phyloP scores from a whole-genome alignment of 2,329 filamentous ascomycete species.

The Microcyclospora pomicola region DNA sequence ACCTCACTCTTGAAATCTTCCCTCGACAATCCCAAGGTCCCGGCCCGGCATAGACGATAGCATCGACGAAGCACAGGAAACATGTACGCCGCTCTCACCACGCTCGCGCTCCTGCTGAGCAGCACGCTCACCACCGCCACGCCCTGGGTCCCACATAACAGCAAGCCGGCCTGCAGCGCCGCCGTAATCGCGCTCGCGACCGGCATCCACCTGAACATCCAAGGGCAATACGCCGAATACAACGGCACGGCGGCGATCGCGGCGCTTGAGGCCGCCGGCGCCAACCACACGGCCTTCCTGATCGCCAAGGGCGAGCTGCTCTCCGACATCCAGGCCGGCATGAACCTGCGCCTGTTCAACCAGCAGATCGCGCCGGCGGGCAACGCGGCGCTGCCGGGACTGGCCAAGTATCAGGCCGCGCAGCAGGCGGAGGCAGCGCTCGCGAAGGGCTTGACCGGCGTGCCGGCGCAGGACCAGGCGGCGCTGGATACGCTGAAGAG shows the following conservation, averaged over 20 bases:
- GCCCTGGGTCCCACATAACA: no score
- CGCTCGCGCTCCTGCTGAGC: no score
- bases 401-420: conserved; percentile 9
- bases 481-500: conserved; percentile 7
- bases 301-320: conserved; percentile 10
- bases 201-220: conserved; percentile 15
- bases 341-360: conserved; percentile 12
- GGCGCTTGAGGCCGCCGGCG: conserved; percentile 5
- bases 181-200: conserved; percentile 9
- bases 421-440: conserved; percentile 10
- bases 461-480: conserved; percentile 5
- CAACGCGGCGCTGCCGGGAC: conserved; percentile 9
- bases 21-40: no score
- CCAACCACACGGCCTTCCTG: conserved; percentile 5
- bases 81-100: no score
- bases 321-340: conserved; percentile 5
- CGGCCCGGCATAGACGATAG: no score
- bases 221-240: conserved; percentile 12
- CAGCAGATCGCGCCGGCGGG: conserved; percentile 11
- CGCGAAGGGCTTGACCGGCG: conserved; percentile 6
- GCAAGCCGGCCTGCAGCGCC: no score
- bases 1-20: no score
- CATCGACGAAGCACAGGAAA: no score
- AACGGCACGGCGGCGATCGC: conserved; percentile 9
- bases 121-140: no score